phyloP scores from a whole-genome alignment of 495 filamentous ascomycete species.

The Friedmanniomyces endolithicus region DNA sequence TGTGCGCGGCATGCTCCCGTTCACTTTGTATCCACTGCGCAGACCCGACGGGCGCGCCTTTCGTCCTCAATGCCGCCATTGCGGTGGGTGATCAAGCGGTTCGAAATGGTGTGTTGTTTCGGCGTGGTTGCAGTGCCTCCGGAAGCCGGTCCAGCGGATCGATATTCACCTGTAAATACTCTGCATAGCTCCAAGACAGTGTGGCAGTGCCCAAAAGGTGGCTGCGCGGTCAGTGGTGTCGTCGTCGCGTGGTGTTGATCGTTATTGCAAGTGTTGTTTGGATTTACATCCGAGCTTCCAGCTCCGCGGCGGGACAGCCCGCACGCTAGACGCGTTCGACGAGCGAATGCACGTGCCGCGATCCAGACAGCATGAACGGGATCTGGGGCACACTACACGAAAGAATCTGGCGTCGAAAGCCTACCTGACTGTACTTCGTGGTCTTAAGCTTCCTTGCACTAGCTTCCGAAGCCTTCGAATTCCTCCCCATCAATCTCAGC shows the following conservation, averaged over 20 bases:
- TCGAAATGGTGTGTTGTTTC: neutral
- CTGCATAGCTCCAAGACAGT: neutral
- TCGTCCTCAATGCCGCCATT: constrained; percentile 27
- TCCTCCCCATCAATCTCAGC: constrained; percentile 27
- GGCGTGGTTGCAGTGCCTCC: too few species aligned
- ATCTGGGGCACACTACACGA: too few species aligned
- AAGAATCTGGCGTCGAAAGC: too few species aligned
- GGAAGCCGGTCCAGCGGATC: neutral
- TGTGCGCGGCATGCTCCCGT: constrained; percentile 48
- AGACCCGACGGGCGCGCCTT: constrained; percentile 44
- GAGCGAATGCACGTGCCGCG: too few species aligned
- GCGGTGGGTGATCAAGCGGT: neutral
- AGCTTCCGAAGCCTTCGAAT: constrained; percentile 25
- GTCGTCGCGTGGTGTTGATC: neutral
- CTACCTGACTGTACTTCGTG: too few species aligned
- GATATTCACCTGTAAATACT: neutral
- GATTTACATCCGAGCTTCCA: neutral
- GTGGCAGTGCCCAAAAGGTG: neutral
- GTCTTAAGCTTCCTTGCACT: too few species aligned
- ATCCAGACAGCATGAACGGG: too few species aligned
- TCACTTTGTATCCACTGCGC: constrained; percentile 56
- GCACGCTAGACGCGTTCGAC: too few species aligned
- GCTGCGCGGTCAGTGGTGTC: neutral
- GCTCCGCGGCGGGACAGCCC: neutral
- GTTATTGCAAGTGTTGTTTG: neutral